Percentiles rank a stretch among this genome's conserved stretches.
phyloP scores from a whole-genome alignment of 108 stramenopile species.

The Mayamaea pseudoterrestris region DNA sequence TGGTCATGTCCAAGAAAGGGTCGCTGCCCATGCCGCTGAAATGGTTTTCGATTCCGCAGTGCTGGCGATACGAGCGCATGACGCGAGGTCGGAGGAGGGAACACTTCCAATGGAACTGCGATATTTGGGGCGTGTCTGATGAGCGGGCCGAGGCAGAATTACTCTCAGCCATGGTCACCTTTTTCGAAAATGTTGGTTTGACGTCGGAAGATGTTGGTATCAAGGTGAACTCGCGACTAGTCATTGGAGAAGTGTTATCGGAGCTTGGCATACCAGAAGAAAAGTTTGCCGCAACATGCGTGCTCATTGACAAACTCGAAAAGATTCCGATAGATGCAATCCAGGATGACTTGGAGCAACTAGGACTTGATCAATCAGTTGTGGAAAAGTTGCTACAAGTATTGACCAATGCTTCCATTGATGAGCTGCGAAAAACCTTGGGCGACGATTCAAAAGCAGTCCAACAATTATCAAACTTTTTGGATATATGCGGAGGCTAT shows the following conservation, averaged over 20 bases:
- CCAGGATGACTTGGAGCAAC: constrained; percentile 77
- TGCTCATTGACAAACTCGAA: constrained; percentile 96
- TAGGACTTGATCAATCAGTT: constrained; percentile 70
- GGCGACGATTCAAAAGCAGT: constrained; percentile 84
- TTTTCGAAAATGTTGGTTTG: constrained; percentile 82
- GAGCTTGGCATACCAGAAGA: constrained; percentile 83
- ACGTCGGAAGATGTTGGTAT: constrained; percentile 90
- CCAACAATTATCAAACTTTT: constrained; percentile 54
- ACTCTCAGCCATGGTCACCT: constrained; percentile 83
- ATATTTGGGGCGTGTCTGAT: constrained; percentile 82
- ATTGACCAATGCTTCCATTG: constrained; percentile 78
- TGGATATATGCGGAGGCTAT: constrained; percentile 71
- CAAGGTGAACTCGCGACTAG: constrained; percentile 86
- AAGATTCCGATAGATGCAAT: constrained; percentile 92
- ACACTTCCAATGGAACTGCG: constrained; percentile 99
- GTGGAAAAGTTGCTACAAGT: constrained; percentile 74
- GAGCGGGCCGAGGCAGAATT: constrained; percentile 92
- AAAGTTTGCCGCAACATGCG: constrained; percentile 92
- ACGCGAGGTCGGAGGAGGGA: constrained; percentile 94
- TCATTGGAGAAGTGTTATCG: constrained; percentile 82
- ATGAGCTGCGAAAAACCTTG: constrained; percentile 57
- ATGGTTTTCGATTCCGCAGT: constrained; percentile 95
- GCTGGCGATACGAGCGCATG: constrained; percentile 97
- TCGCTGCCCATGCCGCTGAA: constrained; percentile 87
- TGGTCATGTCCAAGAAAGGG: constrained; percentile 94